Evolutionary conservation across 2,329 filamentous ascomycete species (phyloP).

Genomic region (Capronia coronata): DNA sequence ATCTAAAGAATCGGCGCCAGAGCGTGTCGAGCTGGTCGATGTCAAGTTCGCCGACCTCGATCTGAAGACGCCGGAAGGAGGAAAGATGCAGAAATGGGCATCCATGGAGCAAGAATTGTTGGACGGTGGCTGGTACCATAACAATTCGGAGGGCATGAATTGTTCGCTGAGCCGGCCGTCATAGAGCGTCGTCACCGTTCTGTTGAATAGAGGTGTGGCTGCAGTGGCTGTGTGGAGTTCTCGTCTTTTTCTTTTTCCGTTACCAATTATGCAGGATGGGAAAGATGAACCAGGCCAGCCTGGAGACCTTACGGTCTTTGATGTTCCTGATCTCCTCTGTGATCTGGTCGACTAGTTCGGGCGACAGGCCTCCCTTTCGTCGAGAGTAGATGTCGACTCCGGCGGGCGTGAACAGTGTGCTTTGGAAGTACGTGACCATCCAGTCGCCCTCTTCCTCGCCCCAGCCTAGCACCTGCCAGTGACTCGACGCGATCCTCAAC

Average conservation of each 20-base stretch:
- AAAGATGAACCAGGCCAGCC: conserved; percentile 48
- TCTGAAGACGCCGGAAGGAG: conserved; percentile 58
- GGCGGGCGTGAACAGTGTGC: conserved; percentile 75
- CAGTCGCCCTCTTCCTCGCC: conserved; percentile 50
- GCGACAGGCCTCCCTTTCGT: conserved; percentile 53
- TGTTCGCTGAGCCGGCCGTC: conserved; percentile 18
- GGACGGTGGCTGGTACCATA: conserved; percentile 61
- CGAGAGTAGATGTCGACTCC: conserved; percentile 73
- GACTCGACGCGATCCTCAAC: conserved; percentile 63
- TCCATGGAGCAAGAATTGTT: conserved; percentile 57
- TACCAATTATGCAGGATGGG: conserved; percentile 37
- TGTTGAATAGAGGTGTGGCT: too few species aligned
- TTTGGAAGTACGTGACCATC: conserved; percentile 78
- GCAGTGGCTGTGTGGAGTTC: too few species aligned
- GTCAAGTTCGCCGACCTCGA: conserved; percentile 68
- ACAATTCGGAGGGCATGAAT: conserved; percentile 34
- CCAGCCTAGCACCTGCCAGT: conserved; percentile 78
- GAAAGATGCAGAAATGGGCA: conserved; percentile 65
- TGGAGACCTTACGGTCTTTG: conserved; percentile 47
- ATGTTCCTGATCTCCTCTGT: conserved; percentile 49
- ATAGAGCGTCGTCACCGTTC: too few species aligned
- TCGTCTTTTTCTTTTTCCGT: too few species aligned
- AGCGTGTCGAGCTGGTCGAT: conserved; percentile 31
- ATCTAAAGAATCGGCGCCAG: conserved; percentile 26
- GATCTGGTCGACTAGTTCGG: conserved; percentile 53